These are phyloP conservation scores for Hortiboletus campestris DNA, from an alignment of 768 basidiomycete genomes.

Conservation along the genomic window DNA sequence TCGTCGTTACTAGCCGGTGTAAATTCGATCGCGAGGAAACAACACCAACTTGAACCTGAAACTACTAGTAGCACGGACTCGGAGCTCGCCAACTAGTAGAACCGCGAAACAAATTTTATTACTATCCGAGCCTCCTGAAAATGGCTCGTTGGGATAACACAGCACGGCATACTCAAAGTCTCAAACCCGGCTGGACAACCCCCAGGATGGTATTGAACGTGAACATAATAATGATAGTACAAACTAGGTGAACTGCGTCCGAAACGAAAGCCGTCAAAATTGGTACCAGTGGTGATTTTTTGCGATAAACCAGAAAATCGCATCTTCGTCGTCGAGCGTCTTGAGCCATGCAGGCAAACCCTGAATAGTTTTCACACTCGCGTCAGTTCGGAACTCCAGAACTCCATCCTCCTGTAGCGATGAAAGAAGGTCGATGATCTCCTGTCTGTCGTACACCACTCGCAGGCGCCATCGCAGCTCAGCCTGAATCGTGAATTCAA, in stretches of 20 bases:
- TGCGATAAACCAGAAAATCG: slow-evolving; percentile 57
- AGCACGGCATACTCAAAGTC: too few relatives aligned
- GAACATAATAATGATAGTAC: slow-evolving; percentile 22
- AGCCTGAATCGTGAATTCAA: slow-evolving; percentile 38
- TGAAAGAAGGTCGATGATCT: slow-evolving; percentile 60
- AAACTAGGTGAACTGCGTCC: not conserved
- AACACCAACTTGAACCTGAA: too few relatives aligned
- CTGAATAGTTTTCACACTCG: slow-evolving; percentile 4
- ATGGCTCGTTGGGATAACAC: not conserved
- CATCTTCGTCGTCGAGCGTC: slow-evolving; percentile 50
- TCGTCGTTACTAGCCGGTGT: too few relatives aligned
- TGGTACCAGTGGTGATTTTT: slow-evolving; percentile 66
- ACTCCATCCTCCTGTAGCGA: slow-evolving; percentile 54
- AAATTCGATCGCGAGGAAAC: too few relatives aligned
- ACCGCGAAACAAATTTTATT: too few relatives aligned
- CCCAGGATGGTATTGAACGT: not conserved
- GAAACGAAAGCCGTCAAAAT: slow-evolving; percentile 29
- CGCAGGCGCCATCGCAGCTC: slow-evolving; percentile 73
- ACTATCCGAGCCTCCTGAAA: too few relatives aligned
- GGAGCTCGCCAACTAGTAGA: too few relatives aligned
- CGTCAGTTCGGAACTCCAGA: slow-evolving; percentile 30
- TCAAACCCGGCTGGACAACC: not conserved
- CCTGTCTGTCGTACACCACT: slow-evolving; percentile 72
- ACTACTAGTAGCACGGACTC: too few relatives aligned
- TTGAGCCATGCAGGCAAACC: slow-evolving; percentile 26